Percentiles rank a stretch among this genome's conserved stretches.
Evolutionary conservation across 208 protist genomes (phyloP).

Genomic region (Trypanosoma avium): DNA sequence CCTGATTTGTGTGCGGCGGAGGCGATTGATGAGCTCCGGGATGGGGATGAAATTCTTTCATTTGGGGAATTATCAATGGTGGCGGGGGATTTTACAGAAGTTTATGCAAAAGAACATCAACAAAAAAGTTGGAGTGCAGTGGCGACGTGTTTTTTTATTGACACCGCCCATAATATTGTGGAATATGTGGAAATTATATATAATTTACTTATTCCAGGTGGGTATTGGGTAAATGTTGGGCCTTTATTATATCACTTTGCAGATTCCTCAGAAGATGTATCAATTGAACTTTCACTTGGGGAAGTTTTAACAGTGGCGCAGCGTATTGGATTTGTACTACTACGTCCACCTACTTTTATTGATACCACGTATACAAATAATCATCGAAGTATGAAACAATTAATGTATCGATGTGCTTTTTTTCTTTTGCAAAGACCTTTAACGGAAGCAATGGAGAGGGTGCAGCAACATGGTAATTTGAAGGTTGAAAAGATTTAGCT

Average conservation of each 20-base stretch:
- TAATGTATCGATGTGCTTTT: constrained; percentile 89
- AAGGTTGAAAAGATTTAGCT: neutral
- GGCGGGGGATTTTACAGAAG: constrained; percentile 96
- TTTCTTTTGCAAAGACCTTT: constrained; percentile 79
- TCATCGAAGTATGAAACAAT: constrained; percentile 90
- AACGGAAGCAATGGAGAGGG: neutral
- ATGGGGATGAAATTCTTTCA: constrained; percentile 34
- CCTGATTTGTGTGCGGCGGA: constrained; percentile 91
- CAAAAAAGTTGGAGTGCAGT: constrained; percentile 90
- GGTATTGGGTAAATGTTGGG: constrained; percentile 96
- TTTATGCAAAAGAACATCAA: constrained; percentile 90
- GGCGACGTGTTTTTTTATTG: constrained; percentile 97
- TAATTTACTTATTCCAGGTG: constrained; percentile 88
- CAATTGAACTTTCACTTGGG: constrained; percentile 89
- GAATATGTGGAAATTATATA: constrained; percentile 95
- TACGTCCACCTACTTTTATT: constrained; percentile 63
- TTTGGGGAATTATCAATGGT: constrained; percentile 95
- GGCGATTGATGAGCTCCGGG: constrained; percentile 66
- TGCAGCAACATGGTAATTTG: neutral
- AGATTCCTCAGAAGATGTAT: constrained; percentile 84
- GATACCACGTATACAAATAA: constrained; percentile 92
- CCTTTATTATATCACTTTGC: constrained; percentile 96
- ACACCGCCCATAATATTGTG: constrained; percentile 97
- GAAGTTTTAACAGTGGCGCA: constrained; percentile 85
- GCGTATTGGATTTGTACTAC: constrained; percentile 78